Evolutionary conservation across 805 yeast species (phyloP).

Genomic region (Starmerella potacharoeniae): DNA sequence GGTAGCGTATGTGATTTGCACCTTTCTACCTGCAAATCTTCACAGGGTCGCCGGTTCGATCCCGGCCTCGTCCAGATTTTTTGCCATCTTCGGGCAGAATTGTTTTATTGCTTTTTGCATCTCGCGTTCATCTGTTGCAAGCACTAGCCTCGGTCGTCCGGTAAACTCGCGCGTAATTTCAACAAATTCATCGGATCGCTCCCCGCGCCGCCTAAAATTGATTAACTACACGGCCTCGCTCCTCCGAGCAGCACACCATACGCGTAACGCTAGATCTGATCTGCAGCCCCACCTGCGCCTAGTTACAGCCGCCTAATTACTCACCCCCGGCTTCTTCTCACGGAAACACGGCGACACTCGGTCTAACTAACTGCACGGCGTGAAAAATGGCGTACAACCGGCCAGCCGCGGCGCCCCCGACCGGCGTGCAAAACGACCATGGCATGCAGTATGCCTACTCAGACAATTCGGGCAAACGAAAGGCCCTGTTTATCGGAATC

Average conservation of each 20-base stretch:
- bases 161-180: too few species aligned
- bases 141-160: too few species aligned
- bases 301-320: background rate
- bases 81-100: background rate
- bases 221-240: too few species aligned
- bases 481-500: slow-evolving; percentile 68
- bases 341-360: background rate
- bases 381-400: slow-evolving; percentile 10
- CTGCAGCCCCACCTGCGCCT: background rate
- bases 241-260: too few species aligned
- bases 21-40: slow-evolving; percentile 3
- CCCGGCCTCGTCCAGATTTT: slow-evolving; percentile 23
- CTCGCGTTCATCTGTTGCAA: too few species aligned
- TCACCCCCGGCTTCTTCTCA: background rate
- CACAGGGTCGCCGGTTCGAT: slow-evolving; percentile 25
- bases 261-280: background rate
- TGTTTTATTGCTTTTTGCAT: too few species aligned
- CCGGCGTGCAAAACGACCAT: slow-evolving; percentile 27
- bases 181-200: too few species aligned
- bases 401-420: slow-evolving; percentile 26
- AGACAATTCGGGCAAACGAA: slow-evolving; percentile 56
- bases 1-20: slow-evolving; percentile 25
- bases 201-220: too few species aligned
- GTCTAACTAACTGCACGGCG: background rate
- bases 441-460: slow-evolving; percentile 46